Base-by-base conservation (phyloP, 1,284 basidiomycete genomes). In the Calocybe gambosa region DNA sequence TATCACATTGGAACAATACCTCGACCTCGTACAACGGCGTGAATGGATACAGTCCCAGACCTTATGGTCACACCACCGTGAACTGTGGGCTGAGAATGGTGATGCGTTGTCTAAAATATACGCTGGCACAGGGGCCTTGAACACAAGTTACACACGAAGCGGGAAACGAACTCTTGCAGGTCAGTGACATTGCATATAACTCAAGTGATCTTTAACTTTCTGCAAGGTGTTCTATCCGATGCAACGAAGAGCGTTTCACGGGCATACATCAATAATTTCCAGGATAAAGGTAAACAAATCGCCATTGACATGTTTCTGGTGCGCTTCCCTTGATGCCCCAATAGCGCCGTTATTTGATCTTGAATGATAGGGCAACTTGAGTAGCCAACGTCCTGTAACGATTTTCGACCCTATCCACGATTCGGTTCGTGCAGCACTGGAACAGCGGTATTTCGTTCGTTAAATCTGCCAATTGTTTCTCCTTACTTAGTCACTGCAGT, bases 261-360 rank as follows among this genome's bases (percentile, higher is more conserved):
- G 48, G 93, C 95, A 46, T 98, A 98, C 60, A 96, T 98, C 63
- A 96, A 95, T 64, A 98, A 98, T 62, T 98, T 99, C 62, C 90
- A 95, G 56, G 96, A 99, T 64, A 92, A 91, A 63, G 82, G 78
- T 37, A 99, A 99, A 63, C 96, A 99, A 59, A 69, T 79, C 15
- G 91, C 94, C 0, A 98, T 99, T 52, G 96, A 99, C 60, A 87
- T 93, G 77, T 87, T 99, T 55, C 73, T 99, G 53, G 92, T 93
- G 49, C 45, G 80, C 63, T 40, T 47, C 16, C 41, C 39, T 34
- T 39, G 5, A 35, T 7, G 31, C 23, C 19, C 8, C 4, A 31
- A 16, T 13, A 36, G 37, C 4, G 23, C 31, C 8, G 21, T 28
- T 36, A 20, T 44, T 12, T 46, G 51, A 18, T 44, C 25, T 38